These are phyloP conservation scores for Takakia lepidozioides DNA, from an alignment of 225 moss, liverwort and hornwort species.

Conservation along the genomic window DNA sequence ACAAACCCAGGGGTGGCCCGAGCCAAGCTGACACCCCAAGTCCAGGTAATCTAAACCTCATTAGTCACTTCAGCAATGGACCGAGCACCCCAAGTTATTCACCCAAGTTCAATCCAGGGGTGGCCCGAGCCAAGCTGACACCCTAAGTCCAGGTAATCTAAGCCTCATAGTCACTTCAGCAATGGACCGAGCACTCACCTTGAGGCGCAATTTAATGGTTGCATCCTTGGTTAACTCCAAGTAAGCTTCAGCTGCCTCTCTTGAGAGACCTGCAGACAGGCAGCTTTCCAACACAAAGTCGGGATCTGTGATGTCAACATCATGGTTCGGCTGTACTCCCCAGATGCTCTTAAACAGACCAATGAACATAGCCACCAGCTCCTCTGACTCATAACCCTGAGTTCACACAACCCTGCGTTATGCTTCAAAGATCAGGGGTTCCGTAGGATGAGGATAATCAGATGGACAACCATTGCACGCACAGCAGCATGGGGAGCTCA, in stretches of 20 bases:
- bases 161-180: too few species aligned
- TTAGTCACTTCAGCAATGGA: too few species aligned
- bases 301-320: constrained; percentile 23
- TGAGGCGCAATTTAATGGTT: constrained; percentile 32
- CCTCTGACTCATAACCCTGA: constrained; percentile 63
- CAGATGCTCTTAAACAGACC: constrained; percentile 42
- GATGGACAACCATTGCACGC: background rate
- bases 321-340: constrained; percentile 18
- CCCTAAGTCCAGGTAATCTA: too few species aligned
- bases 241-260: constrained; percentile 23
- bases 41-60: too few species aligned
- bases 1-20: too few species aligned
- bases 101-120: too few species aligned
- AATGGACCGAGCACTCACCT: constrained; percentile 40
- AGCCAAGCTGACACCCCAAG: too few species aligned
- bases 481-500: background rate
- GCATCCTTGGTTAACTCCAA: constrained; percentile 18
- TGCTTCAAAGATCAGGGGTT: background rate
- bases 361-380: constrained; percentile 37
- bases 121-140: too few species aligned
- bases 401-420: background rate
- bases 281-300: constrained; percentile 34
- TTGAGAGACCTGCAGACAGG: constrained; percentile 34
- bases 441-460: background rate
- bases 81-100: too few species aligned